These are phyloP conservation scores for Chrysosphaeria jannelii DNA, from an alignment of 2,329 filamentous ascomycete species.

Conservation along the genomic window DNA sequence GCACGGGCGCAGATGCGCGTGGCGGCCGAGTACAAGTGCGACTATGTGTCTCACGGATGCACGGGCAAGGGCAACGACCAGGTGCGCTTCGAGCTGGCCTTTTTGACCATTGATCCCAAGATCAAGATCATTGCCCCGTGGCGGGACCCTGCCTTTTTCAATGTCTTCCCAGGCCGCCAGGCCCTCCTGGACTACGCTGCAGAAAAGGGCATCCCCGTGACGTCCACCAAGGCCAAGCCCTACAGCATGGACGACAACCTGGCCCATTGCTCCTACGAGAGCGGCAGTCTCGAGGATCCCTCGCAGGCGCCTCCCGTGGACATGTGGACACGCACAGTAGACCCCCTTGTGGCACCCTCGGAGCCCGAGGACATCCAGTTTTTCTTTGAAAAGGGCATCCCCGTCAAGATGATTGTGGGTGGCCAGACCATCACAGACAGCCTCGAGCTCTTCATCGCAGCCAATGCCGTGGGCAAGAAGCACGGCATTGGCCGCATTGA, in stretches of 20 bases:
- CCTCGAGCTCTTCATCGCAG: slow-evolving; percentile 39
- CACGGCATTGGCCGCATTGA: slow-evolving; percentile 57
- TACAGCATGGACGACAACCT: slow-evolving; percentile 22
- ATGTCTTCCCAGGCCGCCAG: slow-evolving; percentile 37
- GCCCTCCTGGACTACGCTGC: slow-evolving; percentile 45
- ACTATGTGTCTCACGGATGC: slow-evolving; percentile 10
- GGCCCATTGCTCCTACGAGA: slow-evolving; percentile 47
- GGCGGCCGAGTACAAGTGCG: slow-evolving; percentile 23
- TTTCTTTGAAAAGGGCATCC: slow-evolving; percentile 46
- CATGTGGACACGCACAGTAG: slow-evolving; percentile 50
- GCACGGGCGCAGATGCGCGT: slow-evolving; percentile 34
- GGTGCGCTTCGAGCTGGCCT: slow-evolving; percentile 13
- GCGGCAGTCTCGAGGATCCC: slow-evolving; percentile 29
- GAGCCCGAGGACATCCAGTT: slow-evolving; percentile 40
- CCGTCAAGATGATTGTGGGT: slow-evolving; percentile 19
- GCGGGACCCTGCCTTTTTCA: slow-evolving; percentile 38
- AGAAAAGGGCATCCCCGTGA: slow-evolving; percentile 36
- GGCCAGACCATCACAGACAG: slow-evolving; percentile 34
- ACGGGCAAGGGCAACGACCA: slow-evolving; percentile 23
- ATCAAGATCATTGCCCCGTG: slow-evolving; percentile 52
- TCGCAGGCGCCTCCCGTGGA: slow-evolving; percentile 36
- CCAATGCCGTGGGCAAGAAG: slow-evolving; percentile 39
- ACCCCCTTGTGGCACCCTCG: slow-evolving; percentile 39
- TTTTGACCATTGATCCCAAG: slow-evolving; percentile 17
- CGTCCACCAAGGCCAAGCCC: slow-evolving; percentile 40